phyloP scores from a whole-genome alignment of 2,329 filamentous ascomycete genomes.

The Taxawa tesnikishii region DNA sequence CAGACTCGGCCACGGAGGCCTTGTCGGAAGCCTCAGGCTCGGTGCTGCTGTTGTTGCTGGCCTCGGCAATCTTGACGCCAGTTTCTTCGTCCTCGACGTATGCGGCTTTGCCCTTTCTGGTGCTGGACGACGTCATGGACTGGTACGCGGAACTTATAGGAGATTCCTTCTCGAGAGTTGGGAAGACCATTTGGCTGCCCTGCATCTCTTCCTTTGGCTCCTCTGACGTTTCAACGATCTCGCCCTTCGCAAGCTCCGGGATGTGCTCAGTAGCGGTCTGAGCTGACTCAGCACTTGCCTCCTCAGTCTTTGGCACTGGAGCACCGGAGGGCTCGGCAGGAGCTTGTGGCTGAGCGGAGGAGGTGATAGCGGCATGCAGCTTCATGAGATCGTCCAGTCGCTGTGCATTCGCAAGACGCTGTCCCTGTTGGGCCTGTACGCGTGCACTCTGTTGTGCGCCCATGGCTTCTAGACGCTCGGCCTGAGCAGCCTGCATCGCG shows the following conservation, averaged over 20 bases:
- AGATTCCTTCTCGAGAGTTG: conserved; percentile 89
- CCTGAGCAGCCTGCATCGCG: not conserved
- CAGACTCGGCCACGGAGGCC: conserved; percentile 7
- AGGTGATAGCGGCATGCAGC: not conserved
- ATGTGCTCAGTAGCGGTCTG: not conserved
- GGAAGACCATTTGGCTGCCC: conserved; percentile 82
- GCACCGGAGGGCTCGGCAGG: not conserved
- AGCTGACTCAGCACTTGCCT: not conserved
- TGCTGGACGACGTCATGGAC: conserved; percentile 23
- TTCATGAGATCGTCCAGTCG: not conserved
- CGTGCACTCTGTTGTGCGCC: conserved; percentile 19
- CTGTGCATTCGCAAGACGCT: conserved; percentile 6
- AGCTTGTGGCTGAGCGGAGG: not conserved
- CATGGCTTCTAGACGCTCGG: conserved; percentile 7
- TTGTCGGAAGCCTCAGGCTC: conserved; percentile 2
- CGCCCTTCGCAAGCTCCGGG: conserved; percentile 20
- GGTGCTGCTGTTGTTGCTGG: conserved; percentile 6
- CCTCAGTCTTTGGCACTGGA: not conserved
- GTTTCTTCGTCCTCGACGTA: conserved; percentile 47
- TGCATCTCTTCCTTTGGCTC: conserved; percentile 15
- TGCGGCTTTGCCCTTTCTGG: conserved; percentile 34
- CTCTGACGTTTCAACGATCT: conserved; percentile 19
- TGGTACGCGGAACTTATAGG: conserved; percentile 69
- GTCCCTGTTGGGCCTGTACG: conserved; percentile 18
- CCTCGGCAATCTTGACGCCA: conserved; percentile 31